Conservation (phyloP, 2,329 filamentous ascomycete genomes). For the Dothidotthia symphoricarpi region DNA sequence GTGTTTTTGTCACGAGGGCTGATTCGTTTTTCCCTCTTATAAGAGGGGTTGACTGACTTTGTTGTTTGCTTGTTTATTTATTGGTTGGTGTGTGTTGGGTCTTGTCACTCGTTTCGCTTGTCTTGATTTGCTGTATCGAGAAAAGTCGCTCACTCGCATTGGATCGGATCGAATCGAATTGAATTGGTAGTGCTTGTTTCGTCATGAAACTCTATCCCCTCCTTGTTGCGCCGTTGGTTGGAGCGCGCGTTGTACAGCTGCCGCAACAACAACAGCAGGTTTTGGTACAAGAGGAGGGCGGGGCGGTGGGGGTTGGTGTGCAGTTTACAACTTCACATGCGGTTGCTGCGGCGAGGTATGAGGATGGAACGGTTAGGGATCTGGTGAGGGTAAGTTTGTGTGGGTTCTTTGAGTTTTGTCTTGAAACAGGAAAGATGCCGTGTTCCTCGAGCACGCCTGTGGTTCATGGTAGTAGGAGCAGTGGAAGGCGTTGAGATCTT, state of each 20-base stretch:
- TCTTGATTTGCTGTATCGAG: no score
- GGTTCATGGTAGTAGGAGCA: not conserved
- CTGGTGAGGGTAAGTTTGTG: slow-evolving; percentile 16
- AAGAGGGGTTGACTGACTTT: no score
- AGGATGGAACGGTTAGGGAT: slow-evolving; percentile 23
- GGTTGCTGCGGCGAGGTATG: slow-evolving; percentile 22
- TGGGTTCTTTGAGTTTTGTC: not conserved
- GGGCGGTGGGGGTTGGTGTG: slow-evolving; percentile 20
- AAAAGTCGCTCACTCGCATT: no score
- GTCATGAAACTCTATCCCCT: slow-evolving; percentile 10
- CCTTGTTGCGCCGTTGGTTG: slow-evolving; percentile 10
- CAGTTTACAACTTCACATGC: slow-evolving; percentile 32
- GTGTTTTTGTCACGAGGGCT: no score
- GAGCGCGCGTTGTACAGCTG: slow-evolving; percentile 6
- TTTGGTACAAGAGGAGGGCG: slow-evolving; percentile 3
- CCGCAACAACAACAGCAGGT: slow-evolving; percentile 1
- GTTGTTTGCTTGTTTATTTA: no score
- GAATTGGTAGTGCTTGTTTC: no score
- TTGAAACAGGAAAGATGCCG: no score
- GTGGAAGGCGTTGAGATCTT: not conserved
- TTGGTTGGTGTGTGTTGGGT: no score
- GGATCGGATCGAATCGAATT: no score
- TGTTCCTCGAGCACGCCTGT: no score
- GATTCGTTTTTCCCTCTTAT: no score
- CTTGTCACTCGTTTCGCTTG: no score